Percentiles rank a stretch among this genome's conserved stretches.
These are phyloP conservation scores for Apophysomyces sp. DNA, from an alignment of 371 early-diverging fungal species.

Conservation along the genomic window DNA sequence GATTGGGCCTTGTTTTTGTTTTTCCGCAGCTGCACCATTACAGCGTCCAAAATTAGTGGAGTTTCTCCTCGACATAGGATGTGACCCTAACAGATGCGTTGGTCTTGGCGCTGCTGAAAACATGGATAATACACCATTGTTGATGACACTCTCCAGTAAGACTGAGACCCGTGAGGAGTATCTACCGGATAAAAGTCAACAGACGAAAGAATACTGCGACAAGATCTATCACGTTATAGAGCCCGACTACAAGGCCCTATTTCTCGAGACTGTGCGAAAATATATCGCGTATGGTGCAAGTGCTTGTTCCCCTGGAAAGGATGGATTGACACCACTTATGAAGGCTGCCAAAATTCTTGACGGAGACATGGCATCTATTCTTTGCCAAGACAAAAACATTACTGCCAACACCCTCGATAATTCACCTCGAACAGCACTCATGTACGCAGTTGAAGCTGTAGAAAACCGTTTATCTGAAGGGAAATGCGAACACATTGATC, in stretches of 20 bases:
- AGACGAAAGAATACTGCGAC: constrained; percentile 18
- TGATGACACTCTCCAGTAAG: constrained; percentile 22
- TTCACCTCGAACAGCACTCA: constrained; percentile 23
- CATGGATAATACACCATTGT: constrained; percentile 14
- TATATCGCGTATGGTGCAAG: constrained; percentile 33
- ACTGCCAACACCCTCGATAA: constrained; percentile 22
- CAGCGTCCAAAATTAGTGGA: constrained; percentile 27
- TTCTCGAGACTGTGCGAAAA: constrained; percentile 14
- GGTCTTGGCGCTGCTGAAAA: constrained; percentile 1
- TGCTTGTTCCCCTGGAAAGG: constrained; percentile 27
- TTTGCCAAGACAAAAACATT: background rate
- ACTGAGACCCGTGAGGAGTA: constrained; percentile 13
- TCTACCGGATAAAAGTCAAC: constrained; percentile 2
- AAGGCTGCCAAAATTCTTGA: constrained; percentile 9
- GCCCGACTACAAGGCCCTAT: constrained; percentile 23
- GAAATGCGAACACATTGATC: background rate
- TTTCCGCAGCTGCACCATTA: constrained; percentile 21
- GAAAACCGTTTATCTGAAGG: background rate
- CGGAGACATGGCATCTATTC: background rate
- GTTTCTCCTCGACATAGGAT: constrained; percentile 31
- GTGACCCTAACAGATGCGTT: constrained; percentile 25
- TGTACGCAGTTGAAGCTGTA: constrained; percentile 24
- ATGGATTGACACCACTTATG: constrained; percentile 24
- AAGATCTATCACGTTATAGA: constrained; percentile 22
- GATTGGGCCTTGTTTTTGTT: background rate